phyloP scores from a whole-genome alignment of 208 protist species.

The Leishmania braziliensis region DNA sequence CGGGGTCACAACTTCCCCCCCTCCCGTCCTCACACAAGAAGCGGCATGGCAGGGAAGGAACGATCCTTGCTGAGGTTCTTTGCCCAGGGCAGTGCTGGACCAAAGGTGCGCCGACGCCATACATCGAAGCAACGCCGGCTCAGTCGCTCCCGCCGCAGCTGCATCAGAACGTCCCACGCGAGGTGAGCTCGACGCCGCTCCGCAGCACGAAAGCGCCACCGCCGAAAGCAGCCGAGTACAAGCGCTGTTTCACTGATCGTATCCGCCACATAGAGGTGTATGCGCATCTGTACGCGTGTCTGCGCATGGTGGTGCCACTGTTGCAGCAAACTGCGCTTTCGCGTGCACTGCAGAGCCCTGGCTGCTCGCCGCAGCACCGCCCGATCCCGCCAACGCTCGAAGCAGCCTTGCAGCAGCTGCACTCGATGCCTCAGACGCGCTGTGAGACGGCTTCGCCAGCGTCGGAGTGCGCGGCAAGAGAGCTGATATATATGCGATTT shows the following conservation, averaged over 20 bases:
- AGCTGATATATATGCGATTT: constrained; percentile 8
- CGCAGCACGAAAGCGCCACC: constrained; percentile 49
- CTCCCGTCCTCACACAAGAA: constrained; percentile 1
- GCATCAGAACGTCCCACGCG: constrained; percentile 44
- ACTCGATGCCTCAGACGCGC: neutral
- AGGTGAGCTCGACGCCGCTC: constrained; percentile 36
- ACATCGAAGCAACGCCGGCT: constrained; percentile 38
- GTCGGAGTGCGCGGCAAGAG: constrained; percentile 15
- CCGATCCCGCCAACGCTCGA: constrained; percentile 33
- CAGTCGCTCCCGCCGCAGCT: constrained; percentile 52
- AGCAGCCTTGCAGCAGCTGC: constrained; percentile 24
- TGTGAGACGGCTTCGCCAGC: constrained; percentile 11
- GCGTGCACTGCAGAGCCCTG: constrained; percentile 1
- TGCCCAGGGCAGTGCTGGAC: constrained; percentile 2
- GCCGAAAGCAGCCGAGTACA: constrained; percentile 62
- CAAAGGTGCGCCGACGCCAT: constrained; percentile 47
- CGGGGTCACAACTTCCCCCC: neutral
- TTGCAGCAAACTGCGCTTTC: constrained; percentile 13
- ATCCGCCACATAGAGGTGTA: constrained; percentile 52
- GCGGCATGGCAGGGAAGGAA: neutral
- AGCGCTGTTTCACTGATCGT: constrained; percentile 70
- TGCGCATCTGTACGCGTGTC: constrained; percentile 15
- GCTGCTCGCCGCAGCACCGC: constrained; percentile 4
- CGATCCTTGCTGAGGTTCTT: neutral
- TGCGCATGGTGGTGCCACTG: constrained; percentile 25